These are phyloP conservation scores for Cystoderma amianthinum DNA, from an alignment of 768 basidiomycete genomes.

Conservation along the genomic window DNA sequence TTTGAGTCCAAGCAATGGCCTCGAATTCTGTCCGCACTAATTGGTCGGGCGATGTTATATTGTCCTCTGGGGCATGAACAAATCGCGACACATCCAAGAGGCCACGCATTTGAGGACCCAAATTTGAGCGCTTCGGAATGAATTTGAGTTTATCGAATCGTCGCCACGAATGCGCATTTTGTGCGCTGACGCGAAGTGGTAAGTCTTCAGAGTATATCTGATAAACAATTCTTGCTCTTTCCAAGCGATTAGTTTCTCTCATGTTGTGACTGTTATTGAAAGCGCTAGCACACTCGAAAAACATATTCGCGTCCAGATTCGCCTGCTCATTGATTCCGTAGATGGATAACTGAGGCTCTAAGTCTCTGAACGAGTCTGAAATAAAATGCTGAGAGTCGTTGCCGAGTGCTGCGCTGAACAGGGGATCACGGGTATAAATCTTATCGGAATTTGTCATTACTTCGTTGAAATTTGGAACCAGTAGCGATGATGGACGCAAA, in stretches of 20 bases:
- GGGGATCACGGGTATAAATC: slow-evolving; percentile 25
- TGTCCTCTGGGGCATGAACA: not conserved
- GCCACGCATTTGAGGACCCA: too few species aligned
- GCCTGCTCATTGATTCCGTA: slow-evolving; percentile 22
- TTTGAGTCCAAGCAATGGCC: slow-evolving; percentile 42
- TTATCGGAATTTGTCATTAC: slow-evolving; percentile 15
- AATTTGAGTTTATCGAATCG: not conserved
- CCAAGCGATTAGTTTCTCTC: too few species aligned
- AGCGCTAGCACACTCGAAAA: slow-evolving; percentile 25
- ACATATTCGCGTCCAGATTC: slow-evolving; percentile 22
- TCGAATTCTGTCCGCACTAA: slow-evolving; percentile 29
- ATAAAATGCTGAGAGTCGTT: not conserved
- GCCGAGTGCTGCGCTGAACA: slow-evolving; percentile 29
- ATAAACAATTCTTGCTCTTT: not conserved
- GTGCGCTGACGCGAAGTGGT: not conserved
- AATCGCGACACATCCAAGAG: not conserved
- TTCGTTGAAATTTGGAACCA: slow-evolving; percentile 23
- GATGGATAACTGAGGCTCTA: not conserved
- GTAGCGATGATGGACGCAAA: slow-evolving; percentile 11
- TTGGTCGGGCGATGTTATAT: slow-evolving; percentile 23
- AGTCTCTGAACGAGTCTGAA: not conserved
- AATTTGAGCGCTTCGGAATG: not conserved
- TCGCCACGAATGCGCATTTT: not conserved
- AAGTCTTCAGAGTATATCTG: not conserved
- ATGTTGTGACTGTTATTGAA: slow-evolving; percentile 20